phyloP scores from a whole-genome alignment of 768 basidiomycete genomes.

The Mycena chlorophos region DNA sequence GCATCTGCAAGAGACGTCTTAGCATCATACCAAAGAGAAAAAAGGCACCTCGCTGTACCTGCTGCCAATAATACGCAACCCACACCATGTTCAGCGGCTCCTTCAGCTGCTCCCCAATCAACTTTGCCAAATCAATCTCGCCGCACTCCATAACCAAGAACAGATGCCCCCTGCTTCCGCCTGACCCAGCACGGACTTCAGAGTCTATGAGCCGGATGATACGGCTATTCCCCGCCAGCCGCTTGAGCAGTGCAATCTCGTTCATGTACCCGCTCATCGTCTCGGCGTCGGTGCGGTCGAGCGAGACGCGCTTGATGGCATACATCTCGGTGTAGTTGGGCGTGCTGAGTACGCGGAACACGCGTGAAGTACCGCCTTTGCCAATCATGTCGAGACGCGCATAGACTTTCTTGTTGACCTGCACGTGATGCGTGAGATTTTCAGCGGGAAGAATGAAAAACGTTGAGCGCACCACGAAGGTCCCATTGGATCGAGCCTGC shows the following conservation, averaged over 20 bases:
- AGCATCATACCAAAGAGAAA: not conserved
- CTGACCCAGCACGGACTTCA: slow-evolving; percentile 74
- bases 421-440: not conserved
- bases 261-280: slow-evolving; percentile 94
- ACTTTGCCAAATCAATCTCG: slow-evolving; percentile 84
- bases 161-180: slow-evolving; percentile 71
- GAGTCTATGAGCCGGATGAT: slow-evolving; percentile 92
- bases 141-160: slow-evolving; percentile 96
- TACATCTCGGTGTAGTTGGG: slow-evolving; percentile 76
- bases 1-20: slow-evolving; percentile 63
- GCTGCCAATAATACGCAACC: slow-evolving; percentile 95
- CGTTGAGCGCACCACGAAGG: slow-evolving; percentile 8
- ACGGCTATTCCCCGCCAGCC: slow-evolving; percentile 89
- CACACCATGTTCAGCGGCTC: slow-evolving; percentile 90
- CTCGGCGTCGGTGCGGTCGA: slow-evolving; percentile 87
- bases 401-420: slow-evolving; percentile 84
- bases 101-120: slow-evolving; percentile 82
- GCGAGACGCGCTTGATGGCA: slow-evolving; percentile 89
- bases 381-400: slow-evolving; percentile 87
- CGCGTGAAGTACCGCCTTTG: slow-evolving; percentile 92
- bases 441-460: not conserved
- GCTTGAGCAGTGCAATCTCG: slow-evolving; percentile 89
- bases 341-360: slow-evolving; percentile 84
- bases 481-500: slow-evolving; percentile 45
- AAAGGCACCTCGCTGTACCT: slow-evolving; percentile 50